Conservation (phyloP, 345 rosid genomes). For the Cardamine chenopodiifolia region DNA sequence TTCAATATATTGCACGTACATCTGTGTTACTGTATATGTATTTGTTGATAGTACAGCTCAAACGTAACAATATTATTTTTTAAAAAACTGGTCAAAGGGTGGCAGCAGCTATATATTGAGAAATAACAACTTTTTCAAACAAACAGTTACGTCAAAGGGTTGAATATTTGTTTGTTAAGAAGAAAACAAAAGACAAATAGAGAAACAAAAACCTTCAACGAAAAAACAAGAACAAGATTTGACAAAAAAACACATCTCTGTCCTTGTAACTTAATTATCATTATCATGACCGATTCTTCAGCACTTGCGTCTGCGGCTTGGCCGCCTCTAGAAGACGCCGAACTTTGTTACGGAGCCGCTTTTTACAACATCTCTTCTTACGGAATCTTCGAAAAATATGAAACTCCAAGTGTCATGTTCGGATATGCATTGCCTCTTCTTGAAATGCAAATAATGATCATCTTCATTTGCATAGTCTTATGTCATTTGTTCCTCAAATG, state of each 20-base stretch:
- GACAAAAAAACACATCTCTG: background rate
- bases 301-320: background rate
- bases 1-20: background rate
- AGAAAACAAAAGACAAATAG: background rate
- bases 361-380: constrained; percentile 33
- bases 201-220: constrained; percentile 6
- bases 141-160: constrained; percentile 6
- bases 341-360: constrained; percentile 26
- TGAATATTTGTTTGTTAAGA: constrained; percentile 7
- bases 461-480: constrained; percentile 20
- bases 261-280: background rate
- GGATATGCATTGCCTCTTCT: constrained; percentile 43
- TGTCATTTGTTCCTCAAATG: constrained; percentile 30
- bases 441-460: constrained; percentile 32
- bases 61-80: constrained; percentile 5
- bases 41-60: constrained; percentile 15
- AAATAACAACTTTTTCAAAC: constrained; percentile 5
- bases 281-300: constrained; percentile 10
- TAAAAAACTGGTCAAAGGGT: constrained; percentile 11
- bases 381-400: constrained; percentile 25
- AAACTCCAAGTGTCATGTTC: constrained; percentile 23
- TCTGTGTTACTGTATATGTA: background rate
- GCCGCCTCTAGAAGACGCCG: background rate
- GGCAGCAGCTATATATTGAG: constrained; percentile 4
- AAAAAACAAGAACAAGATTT: background rate